These are phyloP conservation scores for Colletotrichum liriopes DNA, from an alignment of 2,329 filamentous ascomycete species.

Conservation along the genomic window DNA sequence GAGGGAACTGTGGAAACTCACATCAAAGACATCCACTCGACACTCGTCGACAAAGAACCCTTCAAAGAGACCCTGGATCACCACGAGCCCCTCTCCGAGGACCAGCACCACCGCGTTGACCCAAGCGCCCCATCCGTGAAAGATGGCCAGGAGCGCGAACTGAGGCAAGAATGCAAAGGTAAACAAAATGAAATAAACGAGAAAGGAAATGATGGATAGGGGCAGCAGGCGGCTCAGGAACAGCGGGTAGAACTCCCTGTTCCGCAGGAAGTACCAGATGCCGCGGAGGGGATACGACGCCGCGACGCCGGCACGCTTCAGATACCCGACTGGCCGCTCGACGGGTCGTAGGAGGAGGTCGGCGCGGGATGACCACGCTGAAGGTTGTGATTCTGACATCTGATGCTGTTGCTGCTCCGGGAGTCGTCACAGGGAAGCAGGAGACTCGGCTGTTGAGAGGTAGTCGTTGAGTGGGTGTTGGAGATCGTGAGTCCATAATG, in stretches of 20 bases:
- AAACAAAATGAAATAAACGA: constrained; percentile 90
- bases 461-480: constrained; percentile 7
- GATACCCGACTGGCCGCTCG: constrained; percentile 58
- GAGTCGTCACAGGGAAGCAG: neutral
- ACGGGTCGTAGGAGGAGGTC: constrained; percentile 44
- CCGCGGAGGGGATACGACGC: constrained; percentile 77
- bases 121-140: constrained; percentile 91
- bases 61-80: constrained; percentile 80
- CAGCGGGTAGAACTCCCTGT: constrained; percentile 87
- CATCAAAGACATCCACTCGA: constrained; percentile 87
- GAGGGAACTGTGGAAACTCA: constrained; percentile 56
- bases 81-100: constrained; percentile 84
- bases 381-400: constrained; percentile 33
- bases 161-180: constrained; percentile 91
- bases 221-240: constrained; percentile 85
- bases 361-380: constrained; percentile 37
- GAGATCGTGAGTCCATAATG: neutral
- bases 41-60: constrained; percentile 87
- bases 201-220: constrained; percentile 83
- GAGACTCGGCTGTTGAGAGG: neutral
- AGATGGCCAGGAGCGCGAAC: constrained; percentile 89
- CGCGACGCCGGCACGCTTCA: constrained; percentile 61
- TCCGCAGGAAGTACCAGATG: constrained; percentile 84
- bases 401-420: neutral
- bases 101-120: constrained; percentile 89